phyloP scores from a whole-genome alignment of 2,329 filamentous ascomycete genomes.

The Pseudogymnoascus sp. region DNA sequence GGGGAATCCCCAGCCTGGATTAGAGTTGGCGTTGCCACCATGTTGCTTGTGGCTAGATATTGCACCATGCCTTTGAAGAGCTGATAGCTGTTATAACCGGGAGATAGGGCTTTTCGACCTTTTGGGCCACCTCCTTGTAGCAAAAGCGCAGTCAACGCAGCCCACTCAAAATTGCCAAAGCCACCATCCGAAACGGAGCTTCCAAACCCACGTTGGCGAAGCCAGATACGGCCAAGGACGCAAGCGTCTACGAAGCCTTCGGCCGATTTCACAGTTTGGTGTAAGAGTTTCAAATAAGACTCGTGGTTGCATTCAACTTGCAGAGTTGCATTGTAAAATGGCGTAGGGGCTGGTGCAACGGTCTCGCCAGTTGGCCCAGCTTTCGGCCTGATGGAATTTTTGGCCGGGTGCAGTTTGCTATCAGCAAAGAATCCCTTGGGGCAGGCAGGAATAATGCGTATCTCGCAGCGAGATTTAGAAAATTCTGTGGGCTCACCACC shows the following conservation, averaged over 20 bases:
- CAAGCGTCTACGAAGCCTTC: conserved; percentile 67
- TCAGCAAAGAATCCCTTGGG: conserved; percentile 61
- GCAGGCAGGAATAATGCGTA: conserved; percentile 71
- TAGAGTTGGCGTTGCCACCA: conserved; percentile 57
- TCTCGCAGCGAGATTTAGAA: conserved; percentile 40
- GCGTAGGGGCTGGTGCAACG: conserved; percentile 45
- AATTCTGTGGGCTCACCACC: conserved; percentile 22
- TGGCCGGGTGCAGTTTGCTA: conserved; percentile 61
- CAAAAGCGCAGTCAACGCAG: conserved; percentile 68
- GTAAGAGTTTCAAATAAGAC: conserved; percentile 66
- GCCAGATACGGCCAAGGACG: conserved; percentile 78
- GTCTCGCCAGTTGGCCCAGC: conserved; percentile 36
- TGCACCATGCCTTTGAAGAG: conserved; percentile 93
- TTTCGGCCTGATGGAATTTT: conserved; percentile 59
- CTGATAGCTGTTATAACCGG: conserved; percentile 81
- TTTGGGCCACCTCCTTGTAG: conserved; percentile 68
- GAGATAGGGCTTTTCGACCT: conserved; percentile 63
- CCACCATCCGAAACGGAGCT: conserved; percentile 65
- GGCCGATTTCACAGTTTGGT: conserved; percentile 54
- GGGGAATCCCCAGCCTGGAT: conserved; percentile 36
- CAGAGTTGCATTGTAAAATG: conserved; percentile 83
- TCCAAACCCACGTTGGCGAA: conserved; percentile 76
- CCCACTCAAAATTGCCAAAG: conserved; percentile 91
- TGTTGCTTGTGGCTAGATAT: conserved; percentile 66
- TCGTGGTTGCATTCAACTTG: conserved; percentile 68